Percentiles rank a stretch among this genome's conserved stretches.
These are phyloP conservation scores for Carex kokanica DNA, from an alignment of 176 grass and related monocot species.

Conservation along the genomic window DNA sequence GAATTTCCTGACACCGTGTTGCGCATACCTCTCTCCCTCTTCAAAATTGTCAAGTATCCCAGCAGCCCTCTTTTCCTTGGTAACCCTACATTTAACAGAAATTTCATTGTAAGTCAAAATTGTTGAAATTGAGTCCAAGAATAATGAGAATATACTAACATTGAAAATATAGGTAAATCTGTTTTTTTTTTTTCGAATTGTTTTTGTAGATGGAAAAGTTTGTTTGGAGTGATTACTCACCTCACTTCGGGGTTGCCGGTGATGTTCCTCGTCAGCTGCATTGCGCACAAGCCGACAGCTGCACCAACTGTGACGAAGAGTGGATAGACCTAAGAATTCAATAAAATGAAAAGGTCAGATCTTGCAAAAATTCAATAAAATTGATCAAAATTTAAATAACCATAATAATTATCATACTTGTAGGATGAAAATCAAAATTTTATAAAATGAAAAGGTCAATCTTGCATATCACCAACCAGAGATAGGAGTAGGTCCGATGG, in stretches of 20 bases:
- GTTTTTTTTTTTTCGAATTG: too few relatives aligned
- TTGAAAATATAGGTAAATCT: too few relatives aligned
- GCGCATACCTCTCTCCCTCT: slow-evolving; percentile 55
- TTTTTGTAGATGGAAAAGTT: too few relatives aligned
- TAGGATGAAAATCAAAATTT: background rate
- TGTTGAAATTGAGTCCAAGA: background rate
- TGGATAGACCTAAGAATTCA: slow-evolving; percentile 47
- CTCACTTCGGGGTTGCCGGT: slow-evolving; percentile 53
- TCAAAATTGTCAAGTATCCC: slow-evolving; percentile 57
- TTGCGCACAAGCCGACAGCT: slow-evolving; percentile 45
- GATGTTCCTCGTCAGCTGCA: slow-evolving; percentile 60
- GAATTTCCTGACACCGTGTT: slow-evolving; percentile 50
- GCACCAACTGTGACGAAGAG: slow-evolving; percentile 37
- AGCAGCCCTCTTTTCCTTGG: slow-evolving; percentile 56
- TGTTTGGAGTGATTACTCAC: background rate
- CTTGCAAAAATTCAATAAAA: background rate
- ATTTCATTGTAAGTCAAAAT: background rate
- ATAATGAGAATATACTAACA: background rate
- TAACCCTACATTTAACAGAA: slow-evolving; percentile 35
- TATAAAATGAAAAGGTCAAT: too few relatives aligned
- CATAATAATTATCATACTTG: background rate
- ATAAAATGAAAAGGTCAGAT: background rate
- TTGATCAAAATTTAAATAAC: background rate
- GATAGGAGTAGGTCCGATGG: too few relatives aligned
- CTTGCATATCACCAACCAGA: too few relatives aligned